Evolutionary conservation across 352 stramenopile genomes (phyloP).

Genomic region (Phytophthora palmivora): DNA sequence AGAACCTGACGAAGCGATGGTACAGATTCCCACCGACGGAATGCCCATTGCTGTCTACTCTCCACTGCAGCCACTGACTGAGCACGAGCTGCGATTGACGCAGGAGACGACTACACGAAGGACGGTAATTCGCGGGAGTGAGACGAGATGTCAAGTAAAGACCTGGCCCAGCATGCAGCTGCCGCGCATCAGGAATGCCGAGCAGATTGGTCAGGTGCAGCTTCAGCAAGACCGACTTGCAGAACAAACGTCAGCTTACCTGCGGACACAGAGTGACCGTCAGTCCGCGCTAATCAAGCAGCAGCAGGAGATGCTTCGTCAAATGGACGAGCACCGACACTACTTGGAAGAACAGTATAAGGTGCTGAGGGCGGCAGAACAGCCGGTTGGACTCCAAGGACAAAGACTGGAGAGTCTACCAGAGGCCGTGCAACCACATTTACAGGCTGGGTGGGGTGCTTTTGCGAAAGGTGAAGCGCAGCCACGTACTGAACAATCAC

Average conservation of each 20-base stretch:
- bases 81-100: not conserved
- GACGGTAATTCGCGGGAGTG: not conserved
- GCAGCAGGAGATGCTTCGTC: slow-evolving; percentile 18
- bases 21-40: no score
- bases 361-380: slow-evolving; percentile 9
- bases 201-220: slow-evolving; percentile 15
- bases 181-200: slow-evolving; percentile 11
- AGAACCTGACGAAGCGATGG: no score
- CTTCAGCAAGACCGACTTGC: slow-evolving; percentile 22
- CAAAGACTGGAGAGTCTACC: slow-evolving; percentile 5
- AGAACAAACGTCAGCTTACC: slow-evolving; percentile 10
- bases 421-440: not conserved
- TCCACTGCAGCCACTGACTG: not conserved
- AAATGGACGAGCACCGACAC: slow-evolving; percentile 22
- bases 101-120: slow-evolving; percentile 1
- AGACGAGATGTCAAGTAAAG: slow-evolving; percentile 17
- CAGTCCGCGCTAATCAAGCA: slow-evolving; percentile 9
- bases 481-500: not conserved
- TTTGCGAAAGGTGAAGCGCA: slow-evolving; percentile 1
- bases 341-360: slow-evolving; percentile 22
- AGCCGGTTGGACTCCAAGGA: slow-evolving; percentile 12
- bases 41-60: no score
- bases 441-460: slow-evolving; percentile 7
- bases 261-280: slow-evolving; percentile 10
- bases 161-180: slow-evolving; percentile 17